Base-by-base conservation (phyloP, 2,329 filamentous ascomycete species). In the Lasiodiplodia sp. region DNA sequence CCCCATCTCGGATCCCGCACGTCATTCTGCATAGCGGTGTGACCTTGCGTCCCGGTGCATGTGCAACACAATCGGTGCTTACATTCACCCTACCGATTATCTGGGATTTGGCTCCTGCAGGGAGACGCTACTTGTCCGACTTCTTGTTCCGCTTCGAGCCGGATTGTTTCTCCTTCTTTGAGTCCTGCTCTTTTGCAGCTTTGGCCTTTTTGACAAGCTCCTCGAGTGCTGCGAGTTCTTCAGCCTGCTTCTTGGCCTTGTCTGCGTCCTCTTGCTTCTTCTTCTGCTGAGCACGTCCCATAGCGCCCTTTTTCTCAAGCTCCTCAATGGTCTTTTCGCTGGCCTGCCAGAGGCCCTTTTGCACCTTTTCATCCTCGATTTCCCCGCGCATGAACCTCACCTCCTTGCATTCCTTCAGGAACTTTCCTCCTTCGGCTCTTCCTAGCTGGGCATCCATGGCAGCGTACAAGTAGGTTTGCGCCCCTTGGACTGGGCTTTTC, bases 371-470 rank as follows among this genome's bases (percentile, higher is more conserved):
- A 76, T 97, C 92, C 71, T 86, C 86, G 55, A 97, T 85, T 75
- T 97, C 94, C 31, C 82, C 84, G 66, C 92, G 86, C 31, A 90
- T 86, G 78, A 89, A 91, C 71, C 91, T 87, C 21, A 94, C 86
- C 75, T 93, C 88, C 73, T 88, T 89, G 77, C 95, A 98, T 79
- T 98, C 96, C 80, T 97, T 98, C 77, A 99, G 86, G 67, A 97
- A 80, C 76, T 87, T 91, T 0, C 90, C 91, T 4, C 92, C 92
- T 1, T 81, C 76, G 1, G 87, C 89, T 60, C 89, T 85, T 4
- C 87, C 88, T 63, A 94, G 87, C 2, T 86, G 84, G 2, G 87
- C 86, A 67, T 97, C 94, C 92, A 97, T 96, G 1, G 90, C 89
- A 0, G 94, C 94, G 72, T 90, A 91, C 10, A 98, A 82, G 57